A percentile compares a stretch with the other conserved stretches of the same genome.
Evolutionary conservation across 352 stramenopile species (phyloP).

Genomic region (Pythium aquatile): DNA sequence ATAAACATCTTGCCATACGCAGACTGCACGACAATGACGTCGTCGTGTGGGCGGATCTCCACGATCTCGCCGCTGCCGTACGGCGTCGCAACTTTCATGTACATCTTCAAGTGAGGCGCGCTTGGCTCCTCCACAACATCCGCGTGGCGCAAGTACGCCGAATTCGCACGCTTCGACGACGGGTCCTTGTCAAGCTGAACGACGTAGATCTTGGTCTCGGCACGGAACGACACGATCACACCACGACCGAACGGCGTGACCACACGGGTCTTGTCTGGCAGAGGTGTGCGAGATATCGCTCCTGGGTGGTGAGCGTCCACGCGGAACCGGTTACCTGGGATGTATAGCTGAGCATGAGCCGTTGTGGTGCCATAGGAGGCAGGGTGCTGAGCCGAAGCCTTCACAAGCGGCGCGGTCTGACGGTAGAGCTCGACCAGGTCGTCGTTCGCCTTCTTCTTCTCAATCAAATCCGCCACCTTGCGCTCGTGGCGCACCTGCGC

Average conservation of each 20-base stretch:
- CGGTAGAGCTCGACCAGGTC: conserved; percentile 61
- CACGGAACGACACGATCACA: conserved; percentile 68
- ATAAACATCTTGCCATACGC: conserved; percentile 74
- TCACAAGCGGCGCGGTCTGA: conserved; percentile 52
- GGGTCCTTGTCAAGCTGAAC: conserved; percentile 67
- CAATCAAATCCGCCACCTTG: conserved; percentile 34
- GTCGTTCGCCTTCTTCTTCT: conserved; percentile 68
- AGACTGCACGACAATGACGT: conserved; percentile 65
- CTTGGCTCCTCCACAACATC: conserved; percentile 67
- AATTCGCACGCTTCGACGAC: conserved; percentile 53
- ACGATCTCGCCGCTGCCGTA: conserved; percentile 68
- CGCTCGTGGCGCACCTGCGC: conserved; percentile 39
- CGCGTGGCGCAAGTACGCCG: conserved; percentile 68
- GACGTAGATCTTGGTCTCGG: conserved; percentile 77
- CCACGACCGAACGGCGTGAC: conserved; percentile 74
- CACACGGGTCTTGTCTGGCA: conserved; percentile 75
- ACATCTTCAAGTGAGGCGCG: conserved; percentile 68
- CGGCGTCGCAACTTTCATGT: conserved; percentile 74
- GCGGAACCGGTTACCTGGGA: conserved; percentile 75
- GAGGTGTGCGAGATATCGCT: conserved; percentile 55
- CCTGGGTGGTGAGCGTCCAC: conserved; percentile 59
- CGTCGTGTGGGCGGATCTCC: conserved; percentile 63
- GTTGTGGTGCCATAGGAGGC: conserved; percentile 62
- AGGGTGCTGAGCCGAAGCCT: conserved; percentile 50
- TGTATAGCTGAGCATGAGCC: conserved; percentile 57